Evolutionary conservation across 192 early-diverging fungal species (phyloP).

Genomic region (Podila epigama): DNA sequence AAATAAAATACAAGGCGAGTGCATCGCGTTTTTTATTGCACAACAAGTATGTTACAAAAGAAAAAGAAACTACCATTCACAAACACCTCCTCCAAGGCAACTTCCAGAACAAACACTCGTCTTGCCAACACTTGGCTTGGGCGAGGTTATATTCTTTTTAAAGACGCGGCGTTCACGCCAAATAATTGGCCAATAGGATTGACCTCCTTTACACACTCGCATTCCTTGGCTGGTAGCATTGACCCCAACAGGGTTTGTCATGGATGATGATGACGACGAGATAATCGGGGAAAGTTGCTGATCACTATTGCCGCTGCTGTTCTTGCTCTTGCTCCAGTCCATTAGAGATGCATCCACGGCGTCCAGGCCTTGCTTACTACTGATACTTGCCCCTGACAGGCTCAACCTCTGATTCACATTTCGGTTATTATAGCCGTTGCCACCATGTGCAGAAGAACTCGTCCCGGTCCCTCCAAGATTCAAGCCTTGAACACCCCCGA

Average conservation of each 20-base stretch:
- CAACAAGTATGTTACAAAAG: not conserved
- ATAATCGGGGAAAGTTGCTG: not conserved
- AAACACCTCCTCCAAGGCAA: slow-evolving; percentile 4
- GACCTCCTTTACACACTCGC: slow-evolving; percentile 41
- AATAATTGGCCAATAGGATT: slow-evolving; percentile 44
- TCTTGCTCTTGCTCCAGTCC: not conserved
- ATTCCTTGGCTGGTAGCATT: not conserved
- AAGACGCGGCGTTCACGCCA: not conserved
- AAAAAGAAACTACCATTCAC: not conserved
- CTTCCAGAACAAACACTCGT: slow-evolving; percentile 3
- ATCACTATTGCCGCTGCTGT: slow-evolving; percentile 17
- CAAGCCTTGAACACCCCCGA: slow-evolving; percentile 13
- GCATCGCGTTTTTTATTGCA: no score
- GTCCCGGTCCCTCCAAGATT: not conserved
- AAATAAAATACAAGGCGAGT: no score
- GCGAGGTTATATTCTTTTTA: not conserved
- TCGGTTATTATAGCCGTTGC: not conserved
- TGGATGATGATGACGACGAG: not conserved
- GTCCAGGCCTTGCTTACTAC: no score
- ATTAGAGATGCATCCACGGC: not conserved
- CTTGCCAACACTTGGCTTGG: not conserved
- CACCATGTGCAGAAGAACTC: no score
- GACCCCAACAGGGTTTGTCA: not conserved
- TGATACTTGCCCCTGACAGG: no score
- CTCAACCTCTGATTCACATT: not conserved